Conservation (phyloP, 805 yeast species). For the Maudiozyma pseudohumilis region DNA sequence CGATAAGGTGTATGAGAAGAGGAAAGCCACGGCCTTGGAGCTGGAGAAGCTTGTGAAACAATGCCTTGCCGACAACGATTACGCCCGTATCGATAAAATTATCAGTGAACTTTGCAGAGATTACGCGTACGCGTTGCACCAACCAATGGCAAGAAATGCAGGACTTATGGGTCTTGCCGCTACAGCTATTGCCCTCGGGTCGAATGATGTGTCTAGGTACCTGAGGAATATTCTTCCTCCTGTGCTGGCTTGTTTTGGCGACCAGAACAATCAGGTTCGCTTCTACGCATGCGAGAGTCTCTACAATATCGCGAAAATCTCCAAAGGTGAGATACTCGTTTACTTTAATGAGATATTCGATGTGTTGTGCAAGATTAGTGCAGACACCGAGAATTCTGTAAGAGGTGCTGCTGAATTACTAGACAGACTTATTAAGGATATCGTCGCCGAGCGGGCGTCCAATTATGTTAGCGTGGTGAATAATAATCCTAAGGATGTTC, state of each 20-base stretch:
- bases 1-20: slow-evolving; percentile 67
- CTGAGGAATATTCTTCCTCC: slow-evolving; percentile 84
- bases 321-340: slow-evolving; percentile 84
- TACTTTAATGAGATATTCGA: slow-evolving; percentile 94
- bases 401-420: slow-evolving; percentile 91
- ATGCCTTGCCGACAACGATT: slow-evolving; percentile 32
- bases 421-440: slow-evolving; percentile 84
- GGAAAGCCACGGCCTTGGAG: slow-evolving; percentile 69
- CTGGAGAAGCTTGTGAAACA: slow-evolving; percentile 70
- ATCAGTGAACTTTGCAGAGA: slow-evolving; percentile 70
- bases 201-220: slow-evolving; percentile 69
- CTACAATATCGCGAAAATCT: slow-evolving; percentile 92
- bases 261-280: slow-evolving; percentile 93
- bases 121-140: slow-evolving; percentile 73
- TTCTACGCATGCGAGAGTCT: slow-evolving; percentile 95
- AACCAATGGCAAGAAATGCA: slow-evolving; percentile 86
- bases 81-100: slow-evolving; percentile 33
- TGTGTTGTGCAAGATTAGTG: slow-evolving; percentile 77
- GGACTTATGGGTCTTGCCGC: slow-evolving; percentile 95
- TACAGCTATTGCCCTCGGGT: slow-evolving; percentile 86
- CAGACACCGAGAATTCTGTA: slow-evolving; percentile 85
- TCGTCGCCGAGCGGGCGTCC: slow-evolving; percentile 89
- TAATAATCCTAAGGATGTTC: slow-evolving; percentile 35
- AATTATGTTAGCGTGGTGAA: slow-evolving; percentile 70
- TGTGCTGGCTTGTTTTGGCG: slow-evolving; percentile 89